Percentiles rank a stretch among this genome's conserved stretches.
These are phyloP conservation scores for Ceriops zippeliana DNA, from an alignment of 345 rosid genomes.

Conservation along the genomic window DNA sequence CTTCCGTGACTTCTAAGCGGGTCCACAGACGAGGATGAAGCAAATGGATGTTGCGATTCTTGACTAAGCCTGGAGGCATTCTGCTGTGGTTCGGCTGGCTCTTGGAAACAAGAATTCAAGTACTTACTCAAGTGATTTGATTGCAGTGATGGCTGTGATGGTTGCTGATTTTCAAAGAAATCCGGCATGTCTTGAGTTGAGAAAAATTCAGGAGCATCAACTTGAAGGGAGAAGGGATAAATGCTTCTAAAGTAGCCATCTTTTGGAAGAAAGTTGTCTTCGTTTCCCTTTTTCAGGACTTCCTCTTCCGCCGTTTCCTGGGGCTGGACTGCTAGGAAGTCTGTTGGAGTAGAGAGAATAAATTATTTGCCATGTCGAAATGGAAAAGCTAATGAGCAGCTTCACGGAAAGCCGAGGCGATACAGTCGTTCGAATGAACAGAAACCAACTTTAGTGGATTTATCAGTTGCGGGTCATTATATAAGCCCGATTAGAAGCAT, in stretches of 20 bases:
- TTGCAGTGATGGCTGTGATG: background rate
- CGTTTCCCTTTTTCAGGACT: background rate
- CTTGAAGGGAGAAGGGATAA: too few species aligned
- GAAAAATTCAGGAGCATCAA: too few species aligned
- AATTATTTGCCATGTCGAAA: conserved; percentile 25
- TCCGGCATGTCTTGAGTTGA: too few species aligned
- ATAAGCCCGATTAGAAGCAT: too few species aligned
- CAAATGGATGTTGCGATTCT: conserved; percentile 2
- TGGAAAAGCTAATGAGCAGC: conserved; percentile 6
- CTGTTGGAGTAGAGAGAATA: conserved; percentile 25
- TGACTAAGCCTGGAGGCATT: conserved; percentile 3
- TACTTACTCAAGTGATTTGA: conserved; percentile 16
- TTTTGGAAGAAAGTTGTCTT: background rate
- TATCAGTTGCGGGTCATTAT: too few species aligned
- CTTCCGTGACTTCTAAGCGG: conserved; percentile 40
- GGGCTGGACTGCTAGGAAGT: conserved; percentile 30
- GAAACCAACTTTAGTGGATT: too few species aligned
- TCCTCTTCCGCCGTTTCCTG: too few species aligned
- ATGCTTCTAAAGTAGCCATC: background rate
- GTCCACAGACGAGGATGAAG: conserved; percentile 32
- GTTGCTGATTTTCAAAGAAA: conserved; percentile 1
- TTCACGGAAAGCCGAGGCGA: conserved; percentile 3
- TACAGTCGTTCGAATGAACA: background rate
- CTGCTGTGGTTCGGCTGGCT: conserved; percentile 10
- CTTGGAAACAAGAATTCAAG: conserved; percentile 14